Percentiles rank a stretch among this genome's conserved stretches.
These are phyloP conservation scores for Plasmodium gaboni DNA, from an alignment of 169 alveolate genomes.

Conservation along the genomic window DNA sequence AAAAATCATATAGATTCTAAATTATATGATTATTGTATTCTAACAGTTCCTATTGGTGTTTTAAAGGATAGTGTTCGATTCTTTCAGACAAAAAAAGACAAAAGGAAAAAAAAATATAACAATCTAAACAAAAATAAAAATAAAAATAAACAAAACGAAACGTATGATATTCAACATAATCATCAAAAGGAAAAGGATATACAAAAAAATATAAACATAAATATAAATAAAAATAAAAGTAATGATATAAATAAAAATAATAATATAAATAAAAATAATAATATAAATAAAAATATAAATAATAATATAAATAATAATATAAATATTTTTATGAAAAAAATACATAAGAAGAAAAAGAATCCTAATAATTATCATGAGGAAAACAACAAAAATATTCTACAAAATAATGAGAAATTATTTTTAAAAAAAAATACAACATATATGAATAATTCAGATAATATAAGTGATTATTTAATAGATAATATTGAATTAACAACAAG, in stretches of 20 bases:
- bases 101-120: background rate
- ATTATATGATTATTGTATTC: conserved; percentile 57
- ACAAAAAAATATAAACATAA: too few species aligned
- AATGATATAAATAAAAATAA: too few species aligned
- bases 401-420: too few species aligned
- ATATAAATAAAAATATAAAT: too few species aligned
- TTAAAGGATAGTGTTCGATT: conserved; percentile 36
- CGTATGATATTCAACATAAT: background rate
- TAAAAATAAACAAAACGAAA: background rate
- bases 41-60: conserved; percentile 61
- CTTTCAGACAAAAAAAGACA: background rate
- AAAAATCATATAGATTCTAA: conserved; percentile 18
- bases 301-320: too few species aligned
- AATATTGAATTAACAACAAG: conserved; percentile 42
- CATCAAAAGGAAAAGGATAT: too few species aligned
- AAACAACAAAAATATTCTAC: too few species aligned
- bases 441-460: background rate
- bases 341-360: background rate
- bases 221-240: too few species aligned
- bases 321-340: background rate
- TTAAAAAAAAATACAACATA: too few species aligned
- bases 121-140: background rate
- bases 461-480: conserved; percentile 16
- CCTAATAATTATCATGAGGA: background rate
- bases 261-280: too few species aligned